These are phyloP conservation scores for Lecanicillium sp. DNA, from an alignment of 2,329 filamentous ascomycete species.

Conservation along the genomic window DNA sequence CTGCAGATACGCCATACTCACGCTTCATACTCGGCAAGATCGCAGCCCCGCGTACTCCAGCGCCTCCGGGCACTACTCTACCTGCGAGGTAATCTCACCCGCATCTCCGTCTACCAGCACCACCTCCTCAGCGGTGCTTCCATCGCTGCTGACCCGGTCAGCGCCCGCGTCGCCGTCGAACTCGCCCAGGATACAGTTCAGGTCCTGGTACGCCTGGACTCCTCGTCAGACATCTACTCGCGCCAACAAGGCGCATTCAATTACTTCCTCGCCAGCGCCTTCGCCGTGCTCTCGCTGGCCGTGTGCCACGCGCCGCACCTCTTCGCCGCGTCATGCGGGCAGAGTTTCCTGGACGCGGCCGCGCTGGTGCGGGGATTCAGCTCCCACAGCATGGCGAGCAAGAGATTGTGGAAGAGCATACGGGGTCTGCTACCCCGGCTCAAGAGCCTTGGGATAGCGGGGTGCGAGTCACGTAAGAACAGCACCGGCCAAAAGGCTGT, in stretches of 20 bases:
- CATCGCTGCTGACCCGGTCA: conserved; percentile 29
- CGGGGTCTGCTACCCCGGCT: conserved; percentile 28
- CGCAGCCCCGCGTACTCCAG: conserved; percentile 32
- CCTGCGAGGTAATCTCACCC: conserved; percentile 39
- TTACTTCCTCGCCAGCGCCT: conserved; percentile 25
- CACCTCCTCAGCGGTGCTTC: conserved; percentile 33
- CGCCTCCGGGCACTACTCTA: conserved; percentile 37
- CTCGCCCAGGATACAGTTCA: conserved; percentile 25
- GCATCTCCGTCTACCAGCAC: conserved; percentile 39
- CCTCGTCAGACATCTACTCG: conserved; percentile 23
- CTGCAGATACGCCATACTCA: conserved; percentile 32
- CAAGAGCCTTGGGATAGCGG: conserved; percentile 20
- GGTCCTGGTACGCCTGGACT: conserved; percentile 23
- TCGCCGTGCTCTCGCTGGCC: conserved; percentile 34
- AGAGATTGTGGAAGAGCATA: conserved; percentile 31
- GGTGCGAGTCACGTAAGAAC: neutral
- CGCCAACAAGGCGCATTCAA: conserved; percentile 25
- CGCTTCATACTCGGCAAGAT: conserved; percentile 26
- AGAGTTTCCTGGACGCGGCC: conserved; percentile 27
- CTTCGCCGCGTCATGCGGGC: conserved; percentile 32
- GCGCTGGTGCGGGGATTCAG: conserved; percentile 29
- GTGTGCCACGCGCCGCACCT: conserved; percentile 38
- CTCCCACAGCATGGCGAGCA: conserved; percentile 26
- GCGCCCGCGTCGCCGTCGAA: conserved; percentile 33
- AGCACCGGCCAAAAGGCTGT: neutral